Evolutionary conservation across 2,329 filamentous ascomycete species (phyloP).

Genomic region (Eurotiales sp.): DNA sequence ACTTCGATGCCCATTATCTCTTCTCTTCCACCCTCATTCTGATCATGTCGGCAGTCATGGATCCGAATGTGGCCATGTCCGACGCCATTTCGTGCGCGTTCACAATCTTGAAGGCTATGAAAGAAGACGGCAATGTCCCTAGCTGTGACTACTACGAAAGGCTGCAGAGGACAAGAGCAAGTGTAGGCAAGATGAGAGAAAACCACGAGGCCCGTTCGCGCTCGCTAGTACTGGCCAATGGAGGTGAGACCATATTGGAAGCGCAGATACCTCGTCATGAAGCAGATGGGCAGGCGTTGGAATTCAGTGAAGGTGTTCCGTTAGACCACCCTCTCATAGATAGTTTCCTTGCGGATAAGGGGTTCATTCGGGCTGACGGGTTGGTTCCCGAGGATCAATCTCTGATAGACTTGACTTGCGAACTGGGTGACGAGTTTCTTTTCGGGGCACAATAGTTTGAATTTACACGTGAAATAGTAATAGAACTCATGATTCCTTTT

Average conservation of each 20-base stretch:
- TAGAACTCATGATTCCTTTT: conserved; percentile 5
- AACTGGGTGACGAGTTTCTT: conserved; percentile 17
- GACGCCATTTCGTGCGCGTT: conserved; percentile 20
- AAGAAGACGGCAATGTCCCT: conserved; percentile 21
- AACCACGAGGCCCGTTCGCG: neutral
- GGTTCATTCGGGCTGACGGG: conserved; percentile 14
- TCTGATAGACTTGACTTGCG: conserved; percentile 13
- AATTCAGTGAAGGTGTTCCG: conserved; percentile 12
- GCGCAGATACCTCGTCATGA: conserved; percentile 7
- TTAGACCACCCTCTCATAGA: conserved; percentile 17
- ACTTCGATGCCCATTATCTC: conserved; percentile 23
- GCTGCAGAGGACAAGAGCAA: conserved; percentile 16
- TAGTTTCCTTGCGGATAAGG: conserved; percentile 17
- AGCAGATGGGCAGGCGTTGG: conserved; percentile 7
- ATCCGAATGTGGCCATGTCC: conserved; percentile 16
- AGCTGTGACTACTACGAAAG: conserved; percentile 21
- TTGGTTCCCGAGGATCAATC: conserved; percentile 13
- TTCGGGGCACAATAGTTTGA: conserved; percentile 5
- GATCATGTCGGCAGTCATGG: conserved; percentile 20
- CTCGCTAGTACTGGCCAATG: neutral
- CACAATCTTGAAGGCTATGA: conserved; percentile 20
- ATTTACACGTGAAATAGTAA: neutral
- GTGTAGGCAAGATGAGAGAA: conserved; percentile 17
- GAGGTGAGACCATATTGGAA: conserved; percentile 5
- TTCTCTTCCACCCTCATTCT: conserved; percentile 24